Evolutionary conservation across 306 rosid genomes (phyloP).

Genomic region (Sindora glabra): DNA sequence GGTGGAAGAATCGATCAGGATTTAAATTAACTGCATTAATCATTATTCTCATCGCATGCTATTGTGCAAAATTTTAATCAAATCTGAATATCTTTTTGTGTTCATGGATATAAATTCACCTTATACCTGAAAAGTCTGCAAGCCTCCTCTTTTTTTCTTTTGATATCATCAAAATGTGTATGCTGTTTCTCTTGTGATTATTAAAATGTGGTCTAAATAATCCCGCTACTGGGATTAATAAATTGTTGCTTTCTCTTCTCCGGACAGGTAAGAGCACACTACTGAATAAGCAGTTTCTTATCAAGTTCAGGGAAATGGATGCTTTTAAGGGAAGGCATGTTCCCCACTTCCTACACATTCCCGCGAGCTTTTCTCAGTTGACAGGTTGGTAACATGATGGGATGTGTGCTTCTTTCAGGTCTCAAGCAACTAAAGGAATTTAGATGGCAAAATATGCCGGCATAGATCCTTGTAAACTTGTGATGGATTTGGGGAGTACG

Average conservation of each 20-base stretch:
- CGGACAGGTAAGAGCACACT: slow-evolving; percentile 91
- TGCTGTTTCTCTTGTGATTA: background rate
- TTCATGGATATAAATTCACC: background rate
- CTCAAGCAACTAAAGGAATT: slow-evolving; percentile 98
- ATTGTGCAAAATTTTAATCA: slow-evolving; percentile 3
- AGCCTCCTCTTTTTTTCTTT: background rate
- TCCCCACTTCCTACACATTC: slow-evolving; percentile 8
- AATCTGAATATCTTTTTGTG: background rate
- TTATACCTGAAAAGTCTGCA: background rate
- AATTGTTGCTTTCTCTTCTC: slow-evolving; percentile 5
- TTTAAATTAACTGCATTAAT: background rate
- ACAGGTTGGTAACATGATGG: background rate
- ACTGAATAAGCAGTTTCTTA: slow-evolving; percentile 63
- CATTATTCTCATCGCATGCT: background rate
- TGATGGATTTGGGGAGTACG: slow-evolving; percentile 98
- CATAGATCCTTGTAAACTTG: slow-evolving; percentile 90
- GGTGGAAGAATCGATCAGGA: too few species aligned
- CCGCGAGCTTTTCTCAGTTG: background rate
- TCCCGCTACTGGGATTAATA: background rate
- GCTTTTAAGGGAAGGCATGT: slow-evolving; percentile 91
- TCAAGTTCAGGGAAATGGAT: slow-evolving; percentile 96
- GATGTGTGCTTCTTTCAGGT: slow-evolving; percentile 49
- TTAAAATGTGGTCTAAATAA: background rate
- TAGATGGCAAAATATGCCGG: slow-evolving; percentile 90
- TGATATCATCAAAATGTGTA: too few species aligned